These are phyloP conservation scores for Cardamine resedifolia DNA, from an alignment of 345 rosid genomes.

Conservation along the genomic window DNA sequence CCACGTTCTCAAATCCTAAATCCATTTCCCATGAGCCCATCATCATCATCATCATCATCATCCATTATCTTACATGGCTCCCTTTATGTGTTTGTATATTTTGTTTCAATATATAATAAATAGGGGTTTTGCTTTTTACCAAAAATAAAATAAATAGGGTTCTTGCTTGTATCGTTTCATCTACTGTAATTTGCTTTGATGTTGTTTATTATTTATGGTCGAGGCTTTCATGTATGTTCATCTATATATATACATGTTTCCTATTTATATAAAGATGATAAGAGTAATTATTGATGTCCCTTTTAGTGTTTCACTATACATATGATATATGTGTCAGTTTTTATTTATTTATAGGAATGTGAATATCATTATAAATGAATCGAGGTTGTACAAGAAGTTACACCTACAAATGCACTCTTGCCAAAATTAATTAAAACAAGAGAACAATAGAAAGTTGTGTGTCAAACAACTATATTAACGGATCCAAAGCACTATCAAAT, in stretches of 20 bases:
- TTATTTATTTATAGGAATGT: too few species aligned
- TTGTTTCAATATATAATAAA: slow-evolving; percentile 10
- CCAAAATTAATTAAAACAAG: too few species aligned
- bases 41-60: background rate
- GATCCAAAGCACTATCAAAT: too few species aligned
- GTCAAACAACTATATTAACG: too few species aligned
- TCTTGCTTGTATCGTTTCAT: slow-evolving; percentile 4
- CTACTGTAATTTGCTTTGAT: background rate
- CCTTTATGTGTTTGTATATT: slow-evolving; percentile 9
- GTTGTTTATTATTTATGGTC: background rate
- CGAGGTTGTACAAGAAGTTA: too few species aligned
- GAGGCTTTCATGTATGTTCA: slow-evolving; percentile 12
- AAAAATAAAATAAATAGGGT: slow-evolving; percentile 13
- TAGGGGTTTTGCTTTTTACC: background rate
- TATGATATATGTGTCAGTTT: background rate
- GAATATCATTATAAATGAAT: too few species aligned
- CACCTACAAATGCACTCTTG: too few species aligned
- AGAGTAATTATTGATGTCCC: background rate
- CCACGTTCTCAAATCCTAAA: slow-evolving; percentile 36
- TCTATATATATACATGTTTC: background rate
- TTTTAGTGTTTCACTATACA: background rate
- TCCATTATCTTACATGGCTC: background rate
- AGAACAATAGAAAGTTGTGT: too few species aligned
- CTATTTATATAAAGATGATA: background rate
- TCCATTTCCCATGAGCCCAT: background rate